Base-by-base conservation (phyloP, 352 stramenopile species). In the Globisporangium takayamanum region DNA sequence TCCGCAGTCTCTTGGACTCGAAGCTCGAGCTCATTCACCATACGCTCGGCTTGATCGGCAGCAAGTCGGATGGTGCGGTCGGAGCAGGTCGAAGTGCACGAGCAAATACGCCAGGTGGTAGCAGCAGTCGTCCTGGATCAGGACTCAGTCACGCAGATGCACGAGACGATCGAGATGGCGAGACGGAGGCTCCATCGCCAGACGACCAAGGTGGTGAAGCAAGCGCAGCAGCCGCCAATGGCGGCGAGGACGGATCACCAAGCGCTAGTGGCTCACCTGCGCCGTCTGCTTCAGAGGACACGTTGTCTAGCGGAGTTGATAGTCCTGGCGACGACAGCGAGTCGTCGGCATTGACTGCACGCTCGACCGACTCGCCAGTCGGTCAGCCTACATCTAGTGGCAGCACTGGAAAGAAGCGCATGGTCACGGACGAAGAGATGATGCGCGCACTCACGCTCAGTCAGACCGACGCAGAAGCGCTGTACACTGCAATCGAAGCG, bases 401-500 rank as follows among this genome's bases (percentile, higher is more conserved):
- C n/a, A 28, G 49, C 10, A 54, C 59, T 18, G 18, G 28, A 14
- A 42, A 36, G 16, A 61, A 42, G 8, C 66, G 60, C 1, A 37
- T 65, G 37, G 50, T 73, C 33, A 69, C 63, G 14, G 76, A 59
- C 54, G 78, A 87, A 20, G 67, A 68, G 50, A 80, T 90, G 18
- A 41, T 68, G 12, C 68, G 63, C 26, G 76, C 68, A 10, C 73
- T 90, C 7, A 79, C 70, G 15, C 56, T 91, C 22, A 87, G 60
- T 25, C 77, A 83, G 52, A 87, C 73, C 2, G 81, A 94, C 50
- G 80, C 80, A 5, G 84, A 94, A 53, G 74, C 82, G 11, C 68
- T 94, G 10, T 88, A 91, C 58, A 92, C 84, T 8, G 74, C 80
- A 26, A 71, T 94, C 22, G 83, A 86, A 47, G 67, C 73, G 8